Evolutionary conservation across 1,284 basidiomycete genomes (phyloP), one percentile per base, ranked within the genome.

Genomic region (Cutaneotrichosporon dermatis): DNA sequence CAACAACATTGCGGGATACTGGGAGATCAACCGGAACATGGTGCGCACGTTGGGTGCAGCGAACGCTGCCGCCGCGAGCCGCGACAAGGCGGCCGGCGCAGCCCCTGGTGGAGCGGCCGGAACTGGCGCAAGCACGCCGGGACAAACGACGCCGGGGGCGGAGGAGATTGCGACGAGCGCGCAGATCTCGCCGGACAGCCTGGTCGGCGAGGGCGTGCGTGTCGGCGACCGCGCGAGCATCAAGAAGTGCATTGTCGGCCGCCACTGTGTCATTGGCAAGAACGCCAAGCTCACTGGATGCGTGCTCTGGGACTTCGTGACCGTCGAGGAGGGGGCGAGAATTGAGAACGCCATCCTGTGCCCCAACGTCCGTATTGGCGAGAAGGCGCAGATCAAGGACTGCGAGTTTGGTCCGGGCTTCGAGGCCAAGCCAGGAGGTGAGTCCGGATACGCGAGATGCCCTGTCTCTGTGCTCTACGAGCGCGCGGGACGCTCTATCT

Each of bases 391-490:
- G 66, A 80, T 98, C 61, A 83, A 84, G 58, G 60, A 88, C 57
- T 94, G 91, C 73, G 86, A 97, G 43, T 88, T 93, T 3, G 93
- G 94, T 64, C 86, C 88, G 4, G 90, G 91, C 0, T 95, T 89
- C 69, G 89, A 92, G 69, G 87, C 93, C 25, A 81, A 82, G 45
- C 81, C 83, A 10, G 88, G 62, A 8, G 86, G 90, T 89, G 67
- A 71, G 83, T 70, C 53, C 49, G 36, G 44, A 8, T 25, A 25
- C 25, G 25, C 25, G 25, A 25, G 25, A 25, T 25, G 25, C 25
- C 25, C 25, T 25, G 25, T 25, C 25, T 25, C 25, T 25, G 25
- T 25, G 25, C 25, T 25, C 25, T 25, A 25, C 25, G 25, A 25
- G 25, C 25, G 25, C 25, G 25, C 25, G 25, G 25, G 25, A 25